Evolutionary conservation across 2,329 filamentous ascomycete species (phyloP), one percentile per base, ranked within the genome.

Genomic region (Pseudodiploospora longispora): DNA sequence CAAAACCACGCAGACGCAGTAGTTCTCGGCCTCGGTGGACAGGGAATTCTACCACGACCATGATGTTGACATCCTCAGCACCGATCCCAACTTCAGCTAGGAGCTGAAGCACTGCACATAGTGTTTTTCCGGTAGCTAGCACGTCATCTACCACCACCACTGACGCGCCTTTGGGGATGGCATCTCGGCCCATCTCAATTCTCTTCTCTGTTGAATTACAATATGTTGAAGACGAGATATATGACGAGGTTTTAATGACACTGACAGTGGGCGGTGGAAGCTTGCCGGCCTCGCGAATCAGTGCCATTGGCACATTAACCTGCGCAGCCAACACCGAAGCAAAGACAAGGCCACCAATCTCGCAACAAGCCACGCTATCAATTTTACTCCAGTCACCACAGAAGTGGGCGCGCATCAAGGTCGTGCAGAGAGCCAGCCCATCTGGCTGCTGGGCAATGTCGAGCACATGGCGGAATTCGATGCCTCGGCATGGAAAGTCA

Each of bases 81-180:
- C 38, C 6, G 10, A 79, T 49, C 0, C 70, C 69, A 47, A 62
- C 67, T 51, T 72, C 40, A 1, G 35, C 9, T 28, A 82, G 54
- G 2, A 82, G 59, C 50, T 65, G 50, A 31, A 82, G 51, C 32
- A 78, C 64, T 6, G 73, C 74, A 55, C 63, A 71, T 33, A 82
- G 67, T 3, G 77, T 81, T 50, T 65, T 51, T 1, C 76, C 77
- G 0, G 72, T 75, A 5, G 78, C 67, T 44, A 82, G 68, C 29
- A 80, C 76, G 57, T 82, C 78, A 47, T 82, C 78, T 5, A 82
- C 66, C 0, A 81, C 67, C n/a, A 81, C 63, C 8, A 81, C 70
- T 4, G 62, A 63, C 4, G 57, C 60, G 1, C 60, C 66, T 32
- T 28, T 53, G 0, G 61, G 52, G 12, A 82, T 30, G 33, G 59